Evolutionary conservation across 2,329 filamentous ascomycete species (phyloP).

Genomic region (Phaeoacremonium minimum): DNA sequence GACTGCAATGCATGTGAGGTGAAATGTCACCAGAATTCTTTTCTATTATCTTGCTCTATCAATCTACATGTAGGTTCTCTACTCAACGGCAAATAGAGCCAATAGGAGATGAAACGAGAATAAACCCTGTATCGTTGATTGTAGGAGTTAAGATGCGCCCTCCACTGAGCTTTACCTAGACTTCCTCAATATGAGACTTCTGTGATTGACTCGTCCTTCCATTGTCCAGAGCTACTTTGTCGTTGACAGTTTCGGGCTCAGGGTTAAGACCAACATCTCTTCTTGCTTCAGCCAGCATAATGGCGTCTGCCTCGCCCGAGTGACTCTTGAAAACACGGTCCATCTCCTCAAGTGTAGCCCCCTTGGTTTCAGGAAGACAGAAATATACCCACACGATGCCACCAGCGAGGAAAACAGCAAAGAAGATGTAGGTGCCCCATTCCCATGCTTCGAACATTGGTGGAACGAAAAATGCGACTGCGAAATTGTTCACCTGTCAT

Average conservation of each 20-base stretch:
- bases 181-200: not conserved
- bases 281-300: constrained; percentile 15
- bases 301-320: constrained; percentile 21
- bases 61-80: no score
- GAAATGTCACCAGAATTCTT: no score
- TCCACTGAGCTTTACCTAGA: not conserved
- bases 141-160: no score
- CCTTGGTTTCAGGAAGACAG: constrained; percentile 51
- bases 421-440: constrained; percentile 56
- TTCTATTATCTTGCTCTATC: no score
- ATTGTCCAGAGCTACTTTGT: not conserved
- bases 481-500: constrained; percentile 36
- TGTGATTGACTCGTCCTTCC: not conserved
- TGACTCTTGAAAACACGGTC: constrained; percentile 44
- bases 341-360: constrained; percentile 49
- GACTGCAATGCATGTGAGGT: no score
- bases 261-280: constrained; percentile 13
- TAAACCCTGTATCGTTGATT: no score
- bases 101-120: no score
- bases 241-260: not conserved
- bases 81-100: no score
- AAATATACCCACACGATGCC: constrained; percentile 45
- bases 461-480: constrained; percentile 39
- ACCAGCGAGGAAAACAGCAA: constrained; percentile 41
- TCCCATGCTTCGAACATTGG: constrained; percentile 32